phyloP scores from a whole-genome alignment of 345 rosid species.

The Stellera chamaejasme region DNA sequence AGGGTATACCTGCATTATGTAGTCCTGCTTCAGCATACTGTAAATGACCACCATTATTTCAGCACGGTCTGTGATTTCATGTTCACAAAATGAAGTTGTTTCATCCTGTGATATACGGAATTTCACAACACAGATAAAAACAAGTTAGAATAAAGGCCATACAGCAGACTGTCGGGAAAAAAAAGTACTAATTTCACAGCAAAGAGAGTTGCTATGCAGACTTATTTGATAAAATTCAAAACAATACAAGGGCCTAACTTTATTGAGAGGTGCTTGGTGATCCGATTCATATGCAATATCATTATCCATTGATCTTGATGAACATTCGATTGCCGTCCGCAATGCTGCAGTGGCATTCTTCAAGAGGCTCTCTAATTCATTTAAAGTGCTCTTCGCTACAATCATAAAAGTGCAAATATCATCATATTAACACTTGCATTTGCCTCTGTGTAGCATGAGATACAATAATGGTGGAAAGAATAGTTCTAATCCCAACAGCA shows the following conservation, averaged over 20 bases:
- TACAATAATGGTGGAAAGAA: conserved; percentile 16
- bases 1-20: conserved; percentile 57
- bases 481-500: too few relatives aligned
- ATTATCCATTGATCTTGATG: conserved; percentile 17
- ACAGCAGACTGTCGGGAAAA: background rate
- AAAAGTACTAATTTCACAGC: background rate
- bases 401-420: background rate
- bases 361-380: conserved; percentile 42
- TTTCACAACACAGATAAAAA: background rate
- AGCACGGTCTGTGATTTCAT: conserved; percentile 38
- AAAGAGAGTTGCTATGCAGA: background rate
- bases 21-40: conserved; percentile 72
- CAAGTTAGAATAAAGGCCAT: background rate
- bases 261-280: conserved; percentile 19
- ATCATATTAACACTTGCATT: too few relatives aligned
- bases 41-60: conserved; percentile 25
- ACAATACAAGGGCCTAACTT: conserved; percentile 28
- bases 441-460: background rate
- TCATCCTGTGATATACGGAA: conserved; percentile 22
- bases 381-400: conserved; percentile 50
- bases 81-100: conserved; percentile 12
- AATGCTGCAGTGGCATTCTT: conserved; percentile 33
- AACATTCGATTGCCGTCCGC: conserved; percentile 25
- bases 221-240: background rate
- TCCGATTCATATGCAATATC: conserved; percentile 20